Evolutionary conservation across 2,329 filamentous ascomycete species (phyloP), one percentile per base, ranked within the genome.

Genomic region (Cylindrodendrum hubeiense): DNA sequence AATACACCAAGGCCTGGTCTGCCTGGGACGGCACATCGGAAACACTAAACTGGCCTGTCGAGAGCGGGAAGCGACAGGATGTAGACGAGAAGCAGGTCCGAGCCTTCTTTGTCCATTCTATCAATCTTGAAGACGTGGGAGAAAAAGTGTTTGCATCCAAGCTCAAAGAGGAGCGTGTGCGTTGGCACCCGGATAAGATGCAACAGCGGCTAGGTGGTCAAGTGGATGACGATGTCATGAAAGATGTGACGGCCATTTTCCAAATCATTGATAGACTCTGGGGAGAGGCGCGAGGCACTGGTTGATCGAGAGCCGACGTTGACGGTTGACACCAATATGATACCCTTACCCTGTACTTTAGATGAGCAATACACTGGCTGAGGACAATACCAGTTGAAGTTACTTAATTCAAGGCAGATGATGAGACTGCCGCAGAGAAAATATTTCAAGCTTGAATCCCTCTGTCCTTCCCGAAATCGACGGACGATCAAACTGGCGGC

Each of bases 171-270:
- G 96, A 99, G 82, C 89, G 96, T 55, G 90, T 98, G 19, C 87
- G 94, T 17, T 99, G 96, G 96, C 96, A 99, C 82, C 96, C 96
- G 4, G 96, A 99, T 81, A 99, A 98, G 84, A 92, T 98, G 60
- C 94, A 98, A 83, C 96, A 98, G 81, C 89, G 90, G 57, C 90
- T 97, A 65, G 93, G 94, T 3, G 89, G 87, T 0, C 82, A 88
- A 64, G 89, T 97, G 52, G 91, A 95, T 51, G 85, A 89, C 24
- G 86, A 86, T 4, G 89, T 93, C 3, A 90, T 97, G 86, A 89
- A 89, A 75, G 86, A 90, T 58, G 93, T 98, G 44, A 99, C 95
- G 12, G 92, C 93, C 7, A 91, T 97, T 10, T 99, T 98, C 75
- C 95, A 98, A 80, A 90, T 94, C 30, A 87, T 98, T 50, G 96